phyloP scores from a whole-genome alignment of 1,284 basidiomycete species.

The Ganoderma sinense region DNA sequence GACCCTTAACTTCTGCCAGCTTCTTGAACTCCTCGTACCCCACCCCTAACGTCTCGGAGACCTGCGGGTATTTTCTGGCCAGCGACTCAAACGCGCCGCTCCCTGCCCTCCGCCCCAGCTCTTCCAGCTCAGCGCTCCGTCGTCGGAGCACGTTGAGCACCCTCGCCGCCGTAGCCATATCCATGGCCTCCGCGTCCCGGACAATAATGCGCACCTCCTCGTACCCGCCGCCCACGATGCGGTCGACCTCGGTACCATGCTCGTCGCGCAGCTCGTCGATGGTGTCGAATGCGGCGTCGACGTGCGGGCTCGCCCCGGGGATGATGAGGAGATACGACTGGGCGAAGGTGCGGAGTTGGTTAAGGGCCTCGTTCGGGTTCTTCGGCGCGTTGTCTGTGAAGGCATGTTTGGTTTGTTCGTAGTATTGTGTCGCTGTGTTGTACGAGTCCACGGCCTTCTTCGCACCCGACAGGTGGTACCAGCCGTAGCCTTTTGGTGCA shows the following conservation, averaged over 20 bases:
- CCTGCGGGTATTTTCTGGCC: constrained; percentile 42
- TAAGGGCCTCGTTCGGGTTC: constrained; percentile 47
- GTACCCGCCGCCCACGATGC: constrained; percentile 48
- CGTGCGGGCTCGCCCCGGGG: constrained; percentile 50
- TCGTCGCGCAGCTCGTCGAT: constrained; percentile 49
- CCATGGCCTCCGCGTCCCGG: constrained; percentile 37
- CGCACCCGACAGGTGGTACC: constrained; percentile 30
- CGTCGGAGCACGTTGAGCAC: constrained; percentile 40
- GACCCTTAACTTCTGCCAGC: constrained; percentile 43
- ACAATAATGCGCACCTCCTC: constrained; percentile 46
- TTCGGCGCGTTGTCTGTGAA: constrained; percentile 43
- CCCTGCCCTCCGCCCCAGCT: constrained; percentile 43
- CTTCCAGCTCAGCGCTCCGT: constrained; percentile 38
- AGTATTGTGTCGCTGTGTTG: constrained; percentile 42
- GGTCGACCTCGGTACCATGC: constrained; percentile 51
- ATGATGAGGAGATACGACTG: constrained; percentile 50
- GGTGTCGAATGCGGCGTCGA: constrained; percentile 53
- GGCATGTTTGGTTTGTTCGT: constrained; percentile 45
- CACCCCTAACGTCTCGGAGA: constrained; percentile 43
- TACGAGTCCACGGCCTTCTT: constrained; percentile 34
- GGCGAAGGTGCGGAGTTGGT: constrained; percentile 47
- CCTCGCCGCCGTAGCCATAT: constrained; percentile 41
- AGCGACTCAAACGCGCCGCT: constrained; percentile 37
- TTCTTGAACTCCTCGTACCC: constrained; percentile 42
- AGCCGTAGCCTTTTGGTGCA: constrained; percentile 26